Evolutionary conservation across 208 protist genomes (phyloP), one percentile per base, ranked within the genome.

Genomic region (Wallacemonas sp.): DNA sequence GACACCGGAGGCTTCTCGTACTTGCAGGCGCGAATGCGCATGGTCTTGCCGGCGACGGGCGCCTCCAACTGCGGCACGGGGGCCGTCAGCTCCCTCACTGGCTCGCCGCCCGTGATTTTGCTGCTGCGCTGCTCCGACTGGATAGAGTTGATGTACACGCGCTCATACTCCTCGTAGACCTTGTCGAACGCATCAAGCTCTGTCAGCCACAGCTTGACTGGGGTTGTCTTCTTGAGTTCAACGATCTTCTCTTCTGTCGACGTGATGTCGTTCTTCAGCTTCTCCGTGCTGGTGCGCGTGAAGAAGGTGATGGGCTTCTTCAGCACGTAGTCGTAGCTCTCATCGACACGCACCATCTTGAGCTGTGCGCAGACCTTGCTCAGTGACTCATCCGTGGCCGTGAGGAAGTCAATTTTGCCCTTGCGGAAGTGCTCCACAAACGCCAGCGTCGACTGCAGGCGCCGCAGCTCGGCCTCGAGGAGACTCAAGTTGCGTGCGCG

Each of bases 171-270:
- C 58, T 72, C 76, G 61, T 84, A 95, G 30, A 72, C 68, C 59
- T 83, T 77, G 72, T 96, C 91, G 71, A 98, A 97, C 38, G 66
- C 76, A 66, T 97, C 91, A 4, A 98, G 76, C 63, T 98, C 93
- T 21, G 48, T 55, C 17, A 83, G 46, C 93, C 93, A 98, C 55
- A 98, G 72, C 69, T 92, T 83, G 39, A 90, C 80, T 29, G 89
- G 83, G 6, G 89, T 91, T 21, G 75, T 96, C 52, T 85, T 77
- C 46, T 92, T 79, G 52, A 99, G 61, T 26, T 74, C 63, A 3
- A 89, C 78, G 21, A 97, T 83, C 50, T 82, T 67, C n/a, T 62
- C 42, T 65, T 89, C 75, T 5, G 65, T 89, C 21, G 79, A 76
- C 17, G 50, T 44, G 24, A 97, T 89, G 22, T 92, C 76, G 2